phyloP scores from a whole-genome alignment of 139 green algal genomes.

The Tetradesmus obliquus region DNA sequence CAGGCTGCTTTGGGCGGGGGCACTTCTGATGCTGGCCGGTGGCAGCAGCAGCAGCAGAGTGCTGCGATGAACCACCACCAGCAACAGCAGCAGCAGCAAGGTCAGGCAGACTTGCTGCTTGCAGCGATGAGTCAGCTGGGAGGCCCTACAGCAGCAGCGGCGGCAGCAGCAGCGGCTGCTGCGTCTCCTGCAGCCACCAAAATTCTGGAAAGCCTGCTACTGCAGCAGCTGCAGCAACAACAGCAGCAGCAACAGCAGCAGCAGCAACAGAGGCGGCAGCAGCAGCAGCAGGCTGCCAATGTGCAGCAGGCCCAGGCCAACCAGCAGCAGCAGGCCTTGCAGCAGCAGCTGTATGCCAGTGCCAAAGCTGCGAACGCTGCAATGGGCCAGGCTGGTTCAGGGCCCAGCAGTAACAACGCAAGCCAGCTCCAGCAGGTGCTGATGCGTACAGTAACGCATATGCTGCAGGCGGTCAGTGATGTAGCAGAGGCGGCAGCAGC shows the following conservation, averaged over 20 bases:
- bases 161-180: not conserved
- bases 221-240: not conserved
- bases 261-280: not conserved
- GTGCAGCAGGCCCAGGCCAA: not conserved
- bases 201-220: not conserved
- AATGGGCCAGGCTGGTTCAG: not conserved
- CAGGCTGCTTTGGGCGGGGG: not conserved
- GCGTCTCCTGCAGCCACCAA: not conserved
- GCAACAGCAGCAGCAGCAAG: constrained; percentile 6
- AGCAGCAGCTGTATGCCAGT: constrained; percentile 18
- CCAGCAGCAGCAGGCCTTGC: constrained; percentile 5
- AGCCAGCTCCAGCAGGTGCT: not conserved
- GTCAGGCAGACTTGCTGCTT: not conserved
- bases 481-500: constrained; percentile 37
- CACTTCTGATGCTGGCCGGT: not conserved
- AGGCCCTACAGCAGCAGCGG: not conserved
- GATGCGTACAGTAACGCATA: constrained; percentile 28
- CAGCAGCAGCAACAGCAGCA: constrained; percentile 22
- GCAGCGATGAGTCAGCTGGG: not conserved
- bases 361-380: not conserved
- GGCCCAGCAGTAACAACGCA: not conserved
- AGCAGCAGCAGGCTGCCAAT: not conserved
- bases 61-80: not conserved
- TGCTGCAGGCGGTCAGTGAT: constrained; percentile 33
- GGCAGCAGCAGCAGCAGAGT: not conserved